Evolutionary conservation across 2,329 filamentous ascomycete species (phyloP), one percentile per base, ranked within the genome.

Genomic region (Arthrobotrys conoides): DNA sequence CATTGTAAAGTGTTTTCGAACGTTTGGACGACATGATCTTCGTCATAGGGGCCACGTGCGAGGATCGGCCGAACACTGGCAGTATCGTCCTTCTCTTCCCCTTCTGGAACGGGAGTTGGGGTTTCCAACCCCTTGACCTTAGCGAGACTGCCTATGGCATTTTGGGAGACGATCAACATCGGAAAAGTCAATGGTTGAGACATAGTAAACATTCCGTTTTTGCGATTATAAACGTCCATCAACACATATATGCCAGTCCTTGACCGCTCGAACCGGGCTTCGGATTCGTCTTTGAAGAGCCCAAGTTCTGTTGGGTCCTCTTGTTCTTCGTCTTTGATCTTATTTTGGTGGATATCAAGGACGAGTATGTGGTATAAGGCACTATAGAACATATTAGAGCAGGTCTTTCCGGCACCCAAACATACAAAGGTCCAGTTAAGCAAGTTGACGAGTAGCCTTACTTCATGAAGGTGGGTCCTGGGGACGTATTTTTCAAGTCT

Each of bases 1-100:
- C 67, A 77, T 9, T 55, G 66, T 14, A 77, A n/a, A 10, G 73
- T 77, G 30, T 77, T 77, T 33, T 77, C 73, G 22, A 77, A 77
- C 0, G 61, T 77, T 41, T 71, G 49, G 9, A 71, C 5, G 8
- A 63, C 22, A 24, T 77, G 67, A 14, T 77, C 73, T 55, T 77
- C 67, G 30, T 77, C 67, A 27, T 77, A 77, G 3, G 73, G 67
- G 9, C 67, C 73, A 27, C 30, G 59, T 3, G 61, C 48, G 0
- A 71, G 59, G 27, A 67, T 16, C 4, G 61, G 33, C 18, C 27
- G 44, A 20, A 63, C 61, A 30, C 30, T 24, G 18, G 18, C 27
- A 44, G 14, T 44, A 1, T 76, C 66, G 5, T 33, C 59, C 1
- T 38, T 38, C 8, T 59, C 20, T n/a, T 49, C 65, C 9, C 72